Evolutionary conservation across 768 basidiomycete genomes (phyloP), one percentile per base, ranked within the genome.

Genomic region (Cystobasidium onofrii): DNA sequence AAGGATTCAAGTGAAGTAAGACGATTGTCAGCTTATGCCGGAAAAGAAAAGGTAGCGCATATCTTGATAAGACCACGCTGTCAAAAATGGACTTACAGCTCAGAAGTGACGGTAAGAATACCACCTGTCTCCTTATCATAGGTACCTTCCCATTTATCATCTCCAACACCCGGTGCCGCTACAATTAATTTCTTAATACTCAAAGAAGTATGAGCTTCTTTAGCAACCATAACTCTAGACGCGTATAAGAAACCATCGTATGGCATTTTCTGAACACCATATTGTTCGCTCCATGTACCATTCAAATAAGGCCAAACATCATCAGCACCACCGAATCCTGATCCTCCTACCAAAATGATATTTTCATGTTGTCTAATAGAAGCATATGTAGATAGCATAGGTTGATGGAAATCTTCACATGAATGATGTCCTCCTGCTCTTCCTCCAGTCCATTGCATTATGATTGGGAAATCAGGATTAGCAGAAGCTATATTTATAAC

Each of bases 371-470:
- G 88, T 74, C 96, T 90, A 80, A 99, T 97, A 18, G 89, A 83
- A 43, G 88, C 86, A 81, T 99, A 99, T 0, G 94, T 97, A 44
- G 88, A 83, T 63, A 98, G 84, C 77, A 97, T 87, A 0, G 96
- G 95, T 81, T 94, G 92, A 79, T 97, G 95, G 87, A 98, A 94
- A 81, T 99, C 96, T 81, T 99, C 96, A 81, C 88, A 98, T 1
- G 91, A 94, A 83, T 98, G 96, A 78, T 99, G 96, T 63, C 96
- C 96, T 75, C 96, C 96, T 23, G 94, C 96, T 77, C 96, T 92
- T 41, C 96, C 96, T 78, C 96, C 96, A 63, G 96, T 99, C 96
- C 96, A 98, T 80, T 98, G 96, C 75, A 97, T 84, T 82, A 99
- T 94, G 82, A 99, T 88, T 10, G 96, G 95, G 85, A 91, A 98